Evolutionary conservation across 2,329 filamentous ascomycete species (phyloP).

Genomic region (Aureobasidium lini): DNA sequence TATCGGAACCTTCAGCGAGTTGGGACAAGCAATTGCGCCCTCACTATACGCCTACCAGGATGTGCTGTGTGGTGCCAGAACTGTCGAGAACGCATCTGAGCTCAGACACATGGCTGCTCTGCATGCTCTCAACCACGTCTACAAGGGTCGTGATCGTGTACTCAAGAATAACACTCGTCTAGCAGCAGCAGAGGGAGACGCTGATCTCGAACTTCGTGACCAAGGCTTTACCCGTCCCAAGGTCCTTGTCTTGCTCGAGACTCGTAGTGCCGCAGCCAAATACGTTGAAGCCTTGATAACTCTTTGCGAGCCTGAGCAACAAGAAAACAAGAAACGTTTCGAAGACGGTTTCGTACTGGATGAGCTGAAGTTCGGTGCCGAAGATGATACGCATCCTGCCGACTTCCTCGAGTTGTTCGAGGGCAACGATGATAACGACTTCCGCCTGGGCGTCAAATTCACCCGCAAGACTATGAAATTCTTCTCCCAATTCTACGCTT

Average conservation of each 20-base stretch:
- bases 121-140: constrained; percentile 84
- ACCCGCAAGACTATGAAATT: constrained; percentile 93
- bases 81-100: constrained; percentile 56
- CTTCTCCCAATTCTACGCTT: constrained; percentile 92
- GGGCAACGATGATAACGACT: constrained; percentile 96
- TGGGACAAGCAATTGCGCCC: constrained; percentile 60
- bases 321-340: constrained; percentile 92
- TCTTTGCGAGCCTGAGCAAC: constrained; percentile 75
- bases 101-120: constrained; percentile 68
- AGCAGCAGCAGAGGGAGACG: constrained; percentile 50
- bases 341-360: constrained; percentile 70
- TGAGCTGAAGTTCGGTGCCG: constrained; percentile 56
- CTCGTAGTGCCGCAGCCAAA: constrained; percentile 74
- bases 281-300: constrained; percentile 70
- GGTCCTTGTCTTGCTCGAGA: constrained; percentile 82
- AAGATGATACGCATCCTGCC: constrained; percentile 60
- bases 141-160: constrained; percentile 86
- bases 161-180: constrained; percentile 86
- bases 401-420: constrained; percentile 87
- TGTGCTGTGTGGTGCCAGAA: constrained; percentile 67
- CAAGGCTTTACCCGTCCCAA: constrained; percentile 96
- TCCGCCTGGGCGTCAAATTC: constrained; percentile 91
- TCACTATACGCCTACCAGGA: constrained; percentile 78
- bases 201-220: constrained; percentile 70
- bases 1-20: constrained; percentile 49